Conservation (phyloP, 1,284 basidiomycete species). For the Paramarasmius palmivorus region DNA sequence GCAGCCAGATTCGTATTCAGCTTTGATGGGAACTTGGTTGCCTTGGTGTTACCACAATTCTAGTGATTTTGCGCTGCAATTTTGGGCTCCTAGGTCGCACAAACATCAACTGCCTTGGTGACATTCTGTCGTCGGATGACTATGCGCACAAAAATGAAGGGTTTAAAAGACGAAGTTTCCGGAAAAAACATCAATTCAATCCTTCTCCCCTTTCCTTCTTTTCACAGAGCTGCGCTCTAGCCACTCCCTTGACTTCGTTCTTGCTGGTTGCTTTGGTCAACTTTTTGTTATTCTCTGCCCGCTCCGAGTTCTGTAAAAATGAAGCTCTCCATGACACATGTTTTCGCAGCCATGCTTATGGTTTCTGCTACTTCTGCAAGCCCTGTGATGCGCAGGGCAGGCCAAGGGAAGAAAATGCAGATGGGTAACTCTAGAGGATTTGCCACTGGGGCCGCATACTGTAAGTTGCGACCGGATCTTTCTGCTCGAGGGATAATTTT, state of each 20-base stretch:
- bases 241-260: neutral
- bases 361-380: neutral
- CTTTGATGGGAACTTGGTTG: no score
- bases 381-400: neutral
- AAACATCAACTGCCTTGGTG: no score
- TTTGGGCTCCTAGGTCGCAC: no score
- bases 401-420: constrained; percentile 1
- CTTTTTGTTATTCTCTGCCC: neutral
- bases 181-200: no score
- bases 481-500: neutral
- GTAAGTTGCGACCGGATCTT: neutral
- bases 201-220: no score
- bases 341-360: neutral
- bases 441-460: constrained; percentile 10
- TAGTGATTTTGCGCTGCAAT: no score
- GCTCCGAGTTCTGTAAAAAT: neutral
- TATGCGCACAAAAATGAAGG: no score
- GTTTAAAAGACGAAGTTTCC: no score
- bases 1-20: no score
- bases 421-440: constrained; percentile 1
- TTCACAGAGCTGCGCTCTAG: neutral
- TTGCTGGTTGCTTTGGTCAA: neutral
- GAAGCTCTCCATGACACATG: neutral
- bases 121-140: no score
- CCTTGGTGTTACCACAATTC: no score